Evolutionary conservation across 495 filamentous ascomycete genomes (phyloP).

Genomic region (Terfezia claveryi): DNA sequence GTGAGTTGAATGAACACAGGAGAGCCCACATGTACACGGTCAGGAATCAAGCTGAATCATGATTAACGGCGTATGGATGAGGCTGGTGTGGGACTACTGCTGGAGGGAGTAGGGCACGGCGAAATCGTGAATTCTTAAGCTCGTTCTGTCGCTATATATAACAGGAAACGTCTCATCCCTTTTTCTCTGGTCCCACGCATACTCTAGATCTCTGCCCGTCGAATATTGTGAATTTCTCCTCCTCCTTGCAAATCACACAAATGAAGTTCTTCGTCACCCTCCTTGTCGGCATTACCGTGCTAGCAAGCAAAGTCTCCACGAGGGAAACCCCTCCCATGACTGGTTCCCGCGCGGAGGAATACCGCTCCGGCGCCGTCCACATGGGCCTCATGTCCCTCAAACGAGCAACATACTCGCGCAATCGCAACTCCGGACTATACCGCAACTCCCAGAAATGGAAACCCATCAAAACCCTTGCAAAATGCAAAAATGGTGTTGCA

Average conservation of each 20-base stretch:
- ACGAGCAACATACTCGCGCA: constrained; percentile 12
- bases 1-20: too few relatives aligned
- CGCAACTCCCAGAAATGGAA: constrained; percentile 9
- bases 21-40: too few relatives aligned
- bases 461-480: constrained; percentile 16
- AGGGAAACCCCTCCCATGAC: constrained; percentile 21
- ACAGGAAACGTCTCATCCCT: too few relatives aligned
- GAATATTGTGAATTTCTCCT: not conserved
- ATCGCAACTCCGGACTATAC: constrained; percentile 7
- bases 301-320: constrained; percentile 14
- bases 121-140: too few relatives aligned
- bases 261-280: constrained; percentile 14
- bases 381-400: constrained; percentile 27
- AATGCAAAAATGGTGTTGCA: constrained; percentile 29
- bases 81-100: too few relatives aligned
- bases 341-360: constrained; percentile 20
- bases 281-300: constrained; percentile 3
- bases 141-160: too few relatives aligned
- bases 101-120: too few relatives aligned
- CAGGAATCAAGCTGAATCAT: too few relatives aligned
- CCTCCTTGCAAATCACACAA: not conserved
- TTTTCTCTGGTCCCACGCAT: too few relatives aligned
- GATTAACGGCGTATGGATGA: too few relatives aligned
- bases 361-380: constrained; percentile 27
- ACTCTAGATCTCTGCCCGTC: too few relatives aligned